Evolutionary conservation across 1,284 basidiomycete genomes (phyloP).

Genomic region (Apiotrichum gracile): DNA sequence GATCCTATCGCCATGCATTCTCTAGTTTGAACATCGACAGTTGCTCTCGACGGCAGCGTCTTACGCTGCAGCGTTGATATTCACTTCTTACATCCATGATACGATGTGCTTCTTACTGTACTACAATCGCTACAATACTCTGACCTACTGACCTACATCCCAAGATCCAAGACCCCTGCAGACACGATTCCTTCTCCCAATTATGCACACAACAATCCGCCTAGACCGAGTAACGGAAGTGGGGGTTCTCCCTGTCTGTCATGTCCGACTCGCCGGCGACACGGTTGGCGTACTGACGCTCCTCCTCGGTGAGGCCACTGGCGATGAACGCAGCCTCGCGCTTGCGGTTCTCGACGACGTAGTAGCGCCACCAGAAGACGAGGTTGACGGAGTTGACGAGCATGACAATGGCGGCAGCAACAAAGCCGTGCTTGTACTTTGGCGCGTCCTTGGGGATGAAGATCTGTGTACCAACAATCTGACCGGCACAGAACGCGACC

Average conservation of each 20-base stretch:
- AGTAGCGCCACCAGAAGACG: constrained; percentile 21
- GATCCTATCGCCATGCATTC: no score
- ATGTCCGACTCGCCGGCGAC: constrained; percentile 26
- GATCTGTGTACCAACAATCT: background rate
- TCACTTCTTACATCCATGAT: no score
- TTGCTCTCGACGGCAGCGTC: no score
- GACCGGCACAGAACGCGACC: constrained; percentile 17
- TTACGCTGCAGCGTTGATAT: no score
- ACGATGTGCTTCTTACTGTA: no score
- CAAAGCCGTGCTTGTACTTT: constrained; percentile 15
- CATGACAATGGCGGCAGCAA: constrained; percentile 18
- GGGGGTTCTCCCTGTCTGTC: constrained; percentile 16
- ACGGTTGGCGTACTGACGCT: constrained; percentile 21
- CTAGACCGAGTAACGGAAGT: constrained; percentile 11
- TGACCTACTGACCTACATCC: no score
- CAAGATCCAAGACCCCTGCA: no score
- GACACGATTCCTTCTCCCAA: no score
- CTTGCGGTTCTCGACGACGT: constrained; percentile 19
- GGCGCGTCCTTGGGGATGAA: constrained; percentile 15
- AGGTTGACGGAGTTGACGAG: constrained; percentile 10
- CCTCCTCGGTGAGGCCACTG: constrained; percentile 21
- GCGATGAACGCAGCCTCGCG: constrained; percentile 17
- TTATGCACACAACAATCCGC: no score
- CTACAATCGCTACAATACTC: no score
- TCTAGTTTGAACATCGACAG: no score